These are phyloP conservation scores for Voacanga thouarsii DNA, from an alignment of 257 asterid species.

Conservation along the genomic window DNA sequence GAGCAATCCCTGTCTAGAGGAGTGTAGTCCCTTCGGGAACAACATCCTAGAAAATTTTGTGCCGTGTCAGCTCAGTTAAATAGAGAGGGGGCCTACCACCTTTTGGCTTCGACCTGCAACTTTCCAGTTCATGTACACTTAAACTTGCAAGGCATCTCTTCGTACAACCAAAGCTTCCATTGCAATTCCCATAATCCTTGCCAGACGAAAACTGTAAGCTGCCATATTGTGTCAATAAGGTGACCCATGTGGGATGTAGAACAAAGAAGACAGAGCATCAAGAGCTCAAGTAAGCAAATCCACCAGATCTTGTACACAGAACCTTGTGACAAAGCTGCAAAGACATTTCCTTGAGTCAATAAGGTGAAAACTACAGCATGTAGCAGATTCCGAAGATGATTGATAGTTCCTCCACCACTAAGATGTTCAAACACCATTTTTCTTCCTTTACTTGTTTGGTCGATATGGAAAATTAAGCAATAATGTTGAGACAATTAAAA, in stretches of 20 bases:
- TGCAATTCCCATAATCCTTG: slow-evolving; percentile 5
- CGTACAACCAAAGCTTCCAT: slow-evolving; percentile 21
- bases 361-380: neutral
- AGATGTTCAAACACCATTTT: neutral
- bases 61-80: slow-evolving; percentile 17
- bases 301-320: slow-evolving; percentile 7
- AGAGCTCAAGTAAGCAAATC: slow-evolving; percentile 12
- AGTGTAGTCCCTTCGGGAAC: slow-evolving; percentile 46
- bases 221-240: too few relatives aligned
- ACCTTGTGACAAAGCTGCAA: slow-evolving; percentile 13
- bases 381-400: neutral
- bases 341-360: neutral
- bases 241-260: neutral
- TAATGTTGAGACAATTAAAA: neutral
- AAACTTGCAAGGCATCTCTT: slow-evolving; percentile 10
- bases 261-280: slow-evolving; percentile 6
- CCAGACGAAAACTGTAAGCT: slow-evolving; percentile 23
- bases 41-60: slow-evolving; percentile 27
- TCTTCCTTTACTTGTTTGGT: neutral
- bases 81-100: slow-evolving; percentile 41
- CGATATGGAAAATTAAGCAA: neutral
- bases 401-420: neutral
- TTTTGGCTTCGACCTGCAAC: slow-evolving; percentile 47
- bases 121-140: slow-evolving; percentile 23
- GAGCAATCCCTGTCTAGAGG: slow-evolving; percentile 19